phyloP scores from a whole-genome alignment of 495 filamentous ascomycete genomes.

The Neurospora tetraspora region DNA sequence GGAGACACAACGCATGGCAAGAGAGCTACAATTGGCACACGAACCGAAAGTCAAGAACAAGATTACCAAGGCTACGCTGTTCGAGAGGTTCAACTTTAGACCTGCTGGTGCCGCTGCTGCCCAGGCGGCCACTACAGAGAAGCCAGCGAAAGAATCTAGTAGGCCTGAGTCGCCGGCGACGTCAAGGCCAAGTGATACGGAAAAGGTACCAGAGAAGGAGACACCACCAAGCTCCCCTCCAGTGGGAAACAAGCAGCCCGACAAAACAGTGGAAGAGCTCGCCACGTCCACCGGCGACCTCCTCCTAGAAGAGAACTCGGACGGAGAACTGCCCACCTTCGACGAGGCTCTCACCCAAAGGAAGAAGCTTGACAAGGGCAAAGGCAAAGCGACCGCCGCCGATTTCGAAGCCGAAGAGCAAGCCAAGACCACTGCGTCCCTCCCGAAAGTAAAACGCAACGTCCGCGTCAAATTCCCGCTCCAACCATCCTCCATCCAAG shows the following conservation, averaged over 20 bases:
- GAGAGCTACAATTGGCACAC: conserved; percentile 86
- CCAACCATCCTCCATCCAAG: conserved; percentile 3
- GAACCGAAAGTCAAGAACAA: conserved; percentile 87
- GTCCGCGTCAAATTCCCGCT: conserved; percentile 33
- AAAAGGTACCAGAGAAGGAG: conserved; percentile 5
- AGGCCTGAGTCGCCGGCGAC: conserved; percentile 26
- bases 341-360: conserved; percentile 18
- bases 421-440: neutral
- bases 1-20: conserved; percentile 83
- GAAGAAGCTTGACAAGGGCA: conserved; percentile 41
- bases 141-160: conserved; percentile 34
- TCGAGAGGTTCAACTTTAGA: conserved; percentile 73
- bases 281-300: neutral
- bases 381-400: conserved; percentile 36
- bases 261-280: neutral
- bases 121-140: neutral
- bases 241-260: conserved; percentile 12
- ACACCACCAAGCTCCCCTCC: conserved; percentile 48
- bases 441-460: conserved; percentile 24
- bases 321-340: conserved; percentile 22
- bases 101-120: conserved; percentile 24
- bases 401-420: conserved; percentile 12
- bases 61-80: conserved; percentile 72
- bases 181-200: neutral
- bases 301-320: conserved; percentile 11